These are phyloP conservation scores for Chaetomium sp. DNA, from an alignment of 2,329 filamentous ascomycete species.

Conservation along the genomic window DNA sequence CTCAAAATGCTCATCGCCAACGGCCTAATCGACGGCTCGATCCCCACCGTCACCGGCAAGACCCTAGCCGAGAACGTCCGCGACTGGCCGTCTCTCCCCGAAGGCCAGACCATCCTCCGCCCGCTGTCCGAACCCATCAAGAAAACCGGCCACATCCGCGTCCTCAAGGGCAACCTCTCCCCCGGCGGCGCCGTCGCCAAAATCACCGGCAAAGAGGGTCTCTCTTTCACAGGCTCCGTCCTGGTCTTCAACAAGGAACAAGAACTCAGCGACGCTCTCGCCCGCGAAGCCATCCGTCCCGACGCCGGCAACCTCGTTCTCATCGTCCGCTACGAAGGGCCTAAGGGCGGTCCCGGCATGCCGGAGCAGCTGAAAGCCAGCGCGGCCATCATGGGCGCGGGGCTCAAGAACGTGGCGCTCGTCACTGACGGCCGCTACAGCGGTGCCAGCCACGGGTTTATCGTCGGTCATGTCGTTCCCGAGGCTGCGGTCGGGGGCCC, in stretches of 20 bases:
- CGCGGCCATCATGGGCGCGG: constrained; percentile 88
- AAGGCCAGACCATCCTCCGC: constrained; percentile 76
- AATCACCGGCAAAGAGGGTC: constrained; percentile 92
- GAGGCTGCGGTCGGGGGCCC: constrained; percentile 86
- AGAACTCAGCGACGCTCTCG: constrained; percentile 67
- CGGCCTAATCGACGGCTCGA: constrained; percentile 66
- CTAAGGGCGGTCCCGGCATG: constrained; percentile 92
- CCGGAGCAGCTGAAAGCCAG: constrained; percentile 86
- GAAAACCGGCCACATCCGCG: constrained; percentile 76
- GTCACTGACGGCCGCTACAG: constrained; percentile 90
- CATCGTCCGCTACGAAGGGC: constrained; percentile 88
- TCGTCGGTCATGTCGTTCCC: constrained; percentile 87
- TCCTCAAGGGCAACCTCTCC: constrained; percentile 80
- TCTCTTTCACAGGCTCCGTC: constrained; percentile 72
- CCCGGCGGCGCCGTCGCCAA: constrained; percentile 89
- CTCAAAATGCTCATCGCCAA: constrained; percentile 78
- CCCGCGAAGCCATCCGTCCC: constrained; percentile 45
- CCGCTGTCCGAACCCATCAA: constrained; percentile 71
- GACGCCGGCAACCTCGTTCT: constrained; percentile 73
- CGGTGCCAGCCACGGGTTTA: constrained; percentile 85
- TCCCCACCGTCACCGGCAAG: constrained; percentile 77
- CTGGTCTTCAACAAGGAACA: constrained; percentile 83
- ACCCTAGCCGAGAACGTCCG: constrained; percentile 77
- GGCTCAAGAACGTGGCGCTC: constrained; percentile 77
- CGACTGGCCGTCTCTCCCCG: constrained; percentile 67